These are phyloP conservation scores for Ogataea degrootiae DNA, from an alignment of 805 yeast genomes.

Conservation along the genomic window DNA sequence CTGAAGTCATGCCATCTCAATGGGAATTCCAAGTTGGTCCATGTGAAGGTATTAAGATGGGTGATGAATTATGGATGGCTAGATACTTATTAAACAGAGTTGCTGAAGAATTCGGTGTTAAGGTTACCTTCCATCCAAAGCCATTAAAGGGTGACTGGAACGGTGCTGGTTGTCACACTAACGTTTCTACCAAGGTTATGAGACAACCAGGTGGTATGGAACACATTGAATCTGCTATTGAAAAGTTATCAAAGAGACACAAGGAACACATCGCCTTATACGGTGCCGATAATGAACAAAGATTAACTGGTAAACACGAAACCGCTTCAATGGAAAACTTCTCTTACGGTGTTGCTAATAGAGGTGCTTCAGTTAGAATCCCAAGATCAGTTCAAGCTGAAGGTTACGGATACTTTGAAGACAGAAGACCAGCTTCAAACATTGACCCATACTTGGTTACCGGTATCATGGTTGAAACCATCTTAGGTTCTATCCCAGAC, in stretches of 20 bases:
- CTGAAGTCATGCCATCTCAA: slow-evolving; percentile 99
- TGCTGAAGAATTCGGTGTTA: slow-evolving; percentile 98
- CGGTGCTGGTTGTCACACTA: slow-evolving; percentile 99
- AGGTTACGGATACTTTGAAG: slow-evolving; percentile 98
- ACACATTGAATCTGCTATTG: slow-evolving; percentile 86
- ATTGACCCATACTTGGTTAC: slow-evolving; percentile 98
- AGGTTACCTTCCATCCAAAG: slow-evolving; percentile 98
- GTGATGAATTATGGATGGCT: slow-evolving; percentile 95
- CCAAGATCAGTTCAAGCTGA: slow-evolving; percentile 98
- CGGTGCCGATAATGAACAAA: slow-evolving; percentile 91
- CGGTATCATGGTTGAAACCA: slow-evolving; percentile 96
- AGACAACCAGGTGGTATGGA: slow-evolving; percentile 96
- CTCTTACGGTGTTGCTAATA: slow-evolving; percentile 98
- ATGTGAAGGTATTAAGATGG: slow-evolving; percentile 92
- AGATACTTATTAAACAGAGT: slow-evolving; percentile 90
- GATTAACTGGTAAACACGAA: slow-evolving; percentile 98
- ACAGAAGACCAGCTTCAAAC: slow-evolving; percentile 99
- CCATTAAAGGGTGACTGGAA: slow-evolving; percentile 99
- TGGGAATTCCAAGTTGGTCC: slow-evolving; percentile 99
- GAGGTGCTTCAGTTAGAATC: slow-evolving; percentile 98
- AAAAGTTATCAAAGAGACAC: slow-evolving; percentile 93
- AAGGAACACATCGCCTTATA: slow-evolving; percentile 91
- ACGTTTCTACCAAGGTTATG: slow-evolving; percentile 90
- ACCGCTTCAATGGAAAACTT: slow-evolving; percentile 90
- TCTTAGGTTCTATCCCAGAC: slow-evolving; percentile 89